phyloP scores from a whole-genome alignment of 345 rosid genomes.

The Cardiospermum halicacabum region DNA sequence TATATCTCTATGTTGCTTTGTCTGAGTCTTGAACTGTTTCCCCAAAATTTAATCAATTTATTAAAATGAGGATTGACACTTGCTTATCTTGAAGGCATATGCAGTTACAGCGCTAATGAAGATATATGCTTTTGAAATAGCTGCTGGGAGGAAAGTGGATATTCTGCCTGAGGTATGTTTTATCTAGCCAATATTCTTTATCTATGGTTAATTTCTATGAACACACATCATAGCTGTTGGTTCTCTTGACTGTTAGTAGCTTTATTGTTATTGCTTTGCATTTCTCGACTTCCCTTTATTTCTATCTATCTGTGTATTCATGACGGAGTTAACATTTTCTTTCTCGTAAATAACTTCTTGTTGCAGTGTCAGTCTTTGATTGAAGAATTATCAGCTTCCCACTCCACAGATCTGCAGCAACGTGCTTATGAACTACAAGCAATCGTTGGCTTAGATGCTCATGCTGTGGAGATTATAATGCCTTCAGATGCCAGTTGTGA shows the following conservation, averaged over 20 bases:
- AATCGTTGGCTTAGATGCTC: slow-evolving; percentile 57
- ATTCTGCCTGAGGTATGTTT: slow-evolving; percentile 83
- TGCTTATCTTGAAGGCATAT: slow-evolving; percentile 61
- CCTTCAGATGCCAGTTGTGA: slow-evolving; percentile 94
- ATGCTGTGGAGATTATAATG: slow-evolving; percentile 57
- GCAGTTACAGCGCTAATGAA: slow-evolving; percentile 92
- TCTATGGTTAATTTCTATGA: slow-evolving; percentile 2
- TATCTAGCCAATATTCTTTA: not conserved
- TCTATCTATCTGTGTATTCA: not conserved
- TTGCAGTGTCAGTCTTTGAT: slow-evolving; percentile 87
- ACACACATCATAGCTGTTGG: slow-evolving; percentile 1
- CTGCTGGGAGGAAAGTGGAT: slow-evolving; percentile 80
- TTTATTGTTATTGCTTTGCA: not conserved
- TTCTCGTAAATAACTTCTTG: slow-evolving; percentile 7
- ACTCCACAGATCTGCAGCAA: slow-evolving; percentile 97
- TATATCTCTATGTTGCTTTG: not conserved
- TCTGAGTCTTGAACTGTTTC: not conserved
- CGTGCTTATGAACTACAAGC: slow-evolving; percentile 97
- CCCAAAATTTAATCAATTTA: too few relatives aligned
- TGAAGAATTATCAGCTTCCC: slow-evolving; percentile 87
- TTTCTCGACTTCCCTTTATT: not conserved
- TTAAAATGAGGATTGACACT: slow-evolving; percentile 15
- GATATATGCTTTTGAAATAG: slow-evolving; percentile 80
- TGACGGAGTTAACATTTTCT: not conserved
- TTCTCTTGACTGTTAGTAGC: not conserved